These are phyloP conservation scores for Plantago major DNA, from an alignment of 257 asterid species.

Conservation along the genomic window DNA sequence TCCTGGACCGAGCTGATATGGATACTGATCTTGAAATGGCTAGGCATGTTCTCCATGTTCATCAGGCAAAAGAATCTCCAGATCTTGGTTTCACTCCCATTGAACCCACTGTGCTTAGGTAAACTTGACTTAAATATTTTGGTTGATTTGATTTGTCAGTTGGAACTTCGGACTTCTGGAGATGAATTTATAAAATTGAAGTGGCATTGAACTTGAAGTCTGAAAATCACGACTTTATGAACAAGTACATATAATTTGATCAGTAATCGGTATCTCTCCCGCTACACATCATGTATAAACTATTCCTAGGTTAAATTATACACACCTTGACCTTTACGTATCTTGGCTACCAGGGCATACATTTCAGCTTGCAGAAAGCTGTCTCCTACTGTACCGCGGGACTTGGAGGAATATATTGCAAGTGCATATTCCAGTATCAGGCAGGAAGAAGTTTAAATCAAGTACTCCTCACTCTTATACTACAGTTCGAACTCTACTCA, in stretches of 20 bases:
- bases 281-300: too few species aligned
- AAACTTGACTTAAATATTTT: conserved; percentile 19
- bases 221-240: neutral
- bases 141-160: neutral
- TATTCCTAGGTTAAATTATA: neutral
- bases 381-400: conserved; percentile 84
- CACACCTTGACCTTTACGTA: conserved; percentile 9
- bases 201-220: neutral
- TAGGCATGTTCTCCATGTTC: conserved; percentile 95
- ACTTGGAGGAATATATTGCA: conserved; percentile 85
- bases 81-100: conserved; percentile 98
- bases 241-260: too few species aligned
- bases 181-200: neutral
- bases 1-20: conserved; percentile 97
- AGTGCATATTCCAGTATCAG: conserved; percentile 91
- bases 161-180: neutral
- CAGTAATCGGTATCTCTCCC: too few species aligned
- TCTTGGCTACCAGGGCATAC: conserved; percentile 70
- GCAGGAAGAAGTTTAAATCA: conserved; percentile 98
- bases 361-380: conserved; percentile 85
- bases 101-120: conserved; percentile 93
- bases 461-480: conserved; percentile 80
- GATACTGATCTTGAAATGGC: conserved; percentile 98
- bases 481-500: conserved; percentile 74
- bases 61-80: conserved; percentile 92